Conservation (phyloP, 192 early-diverging fungal species). For the Lunasporangiospora selenospora region DNA sequence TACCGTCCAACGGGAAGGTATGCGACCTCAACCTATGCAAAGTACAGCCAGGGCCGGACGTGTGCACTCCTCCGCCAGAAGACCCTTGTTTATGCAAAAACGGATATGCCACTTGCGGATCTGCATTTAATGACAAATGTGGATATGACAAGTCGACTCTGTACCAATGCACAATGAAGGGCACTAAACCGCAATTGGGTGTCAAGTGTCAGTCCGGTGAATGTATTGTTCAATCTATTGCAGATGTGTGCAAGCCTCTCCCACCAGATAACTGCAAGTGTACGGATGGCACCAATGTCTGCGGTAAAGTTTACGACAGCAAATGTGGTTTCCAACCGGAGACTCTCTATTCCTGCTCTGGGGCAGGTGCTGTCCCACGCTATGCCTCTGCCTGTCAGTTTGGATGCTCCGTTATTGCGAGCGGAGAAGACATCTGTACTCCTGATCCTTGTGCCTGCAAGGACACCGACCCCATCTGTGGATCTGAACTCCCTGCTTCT, state of each 20-base stretch:
- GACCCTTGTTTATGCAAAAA: constrained; percentile 3
- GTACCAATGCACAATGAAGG: constrained; percentile 1
- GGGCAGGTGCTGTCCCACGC: background rate
- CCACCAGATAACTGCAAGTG: constrained; percentile 7
- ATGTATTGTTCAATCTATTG: background rate
- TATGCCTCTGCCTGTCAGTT: background rate
- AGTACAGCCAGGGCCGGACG: too few relatives aligned
- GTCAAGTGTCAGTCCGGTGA: constrained; percentile 1
- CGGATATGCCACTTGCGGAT: background rate
- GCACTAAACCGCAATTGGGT: too few relatives aligned
- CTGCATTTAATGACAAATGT: background rate
- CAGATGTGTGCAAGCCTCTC: constrained; percentile 6
- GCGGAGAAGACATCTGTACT: too few relatives aligned
- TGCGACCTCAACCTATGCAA: too few relatives aligned
- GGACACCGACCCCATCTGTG: too few relatives aligned
- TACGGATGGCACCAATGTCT: constrained; percentile 1
- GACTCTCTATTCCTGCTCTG: constrained; percentile 1
- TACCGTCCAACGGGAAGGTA: too few relatives aligned
- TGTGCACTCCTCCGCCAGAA: too few relatives aligned
- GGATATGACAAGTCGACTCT: background rate
- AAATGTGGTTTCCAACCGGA: constrained; percentile 4
- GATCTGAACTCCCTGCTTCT: too few relatives aligned
- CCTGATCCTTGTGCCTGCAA: too few relatives aligned
- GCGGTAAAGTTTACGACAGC: background rate
- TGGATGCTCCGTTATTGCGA: constrained; percentile 2